Evolutionary conservation across 768 basidiomycete species (phyloP).

Genomic region (Tylopilus sp.): DNA sequence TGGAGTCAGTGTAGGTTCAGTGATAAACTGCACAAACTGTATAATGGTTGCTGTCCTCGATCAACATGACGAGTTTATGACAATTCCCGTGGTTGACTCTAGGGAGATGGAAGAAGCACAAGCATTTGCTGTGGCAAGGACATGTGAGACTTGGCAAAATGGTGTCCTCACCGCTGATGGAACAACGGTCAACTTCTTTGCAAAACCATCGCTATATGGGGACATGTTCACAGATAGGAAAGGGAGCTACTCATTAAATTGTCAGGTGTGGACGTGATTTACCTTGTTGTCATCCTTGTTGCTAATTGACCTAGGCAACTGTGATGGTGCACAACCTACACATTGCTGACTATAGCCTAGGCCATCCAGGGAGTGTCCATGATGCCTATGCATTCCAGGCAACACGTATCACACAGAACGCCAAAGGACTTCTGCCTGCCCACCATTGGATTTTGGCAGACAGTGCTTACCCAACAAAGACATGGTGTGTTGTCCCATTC

Average conservation of each 20-base stretch:
- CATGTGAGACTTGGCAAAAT: not conserved
- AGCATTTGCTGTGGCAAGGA: not conserved
- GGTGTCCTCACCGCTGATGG: not conserved
- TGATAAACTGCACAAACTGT: not conserved
- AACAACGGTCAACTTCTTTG: not conserved
- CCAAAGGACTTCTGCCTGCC: not conserved
- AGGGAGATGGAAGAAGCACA: not conserved
- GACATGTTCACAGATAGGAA: too few species aligned
- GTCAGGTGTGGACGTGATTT: slow-evolving; percentile 8
- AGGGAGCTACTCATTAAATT: slow-evolving; percentile 13
- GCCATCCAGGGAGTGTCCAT: slow-evolving; percentile 8
- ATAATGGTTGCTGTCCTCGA: not conserved
- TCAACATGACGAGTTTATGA: not conserved
- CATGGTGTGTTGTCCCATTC: slow-evolving; percentile 6
- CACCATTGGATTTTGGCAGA: slow-evolving; percentile 14
- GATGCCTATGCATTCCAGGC: slow-evolving; percentile 5
- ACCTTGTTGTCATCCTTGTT: not conserved
- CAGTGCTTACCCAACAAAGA: slow-evolving; percentile 8
- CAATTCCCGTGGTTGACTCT: not conserved
- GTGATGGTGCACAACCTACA: slow-evolving; percentile 9
- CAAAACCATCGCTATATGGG: too few species aligned
- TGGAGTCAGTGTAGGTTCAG: not conserved
- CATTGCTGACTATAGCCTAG: slow-evolving; percentile 3
- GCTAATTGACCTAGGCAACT: not conserved
- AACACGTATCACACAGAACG: not conserved